Percentiles rank a stretch among this genome's conserved stretches.
Conservation (phyloP, 306 rosid genomes). For the Lathyrus sativus region DNA sequence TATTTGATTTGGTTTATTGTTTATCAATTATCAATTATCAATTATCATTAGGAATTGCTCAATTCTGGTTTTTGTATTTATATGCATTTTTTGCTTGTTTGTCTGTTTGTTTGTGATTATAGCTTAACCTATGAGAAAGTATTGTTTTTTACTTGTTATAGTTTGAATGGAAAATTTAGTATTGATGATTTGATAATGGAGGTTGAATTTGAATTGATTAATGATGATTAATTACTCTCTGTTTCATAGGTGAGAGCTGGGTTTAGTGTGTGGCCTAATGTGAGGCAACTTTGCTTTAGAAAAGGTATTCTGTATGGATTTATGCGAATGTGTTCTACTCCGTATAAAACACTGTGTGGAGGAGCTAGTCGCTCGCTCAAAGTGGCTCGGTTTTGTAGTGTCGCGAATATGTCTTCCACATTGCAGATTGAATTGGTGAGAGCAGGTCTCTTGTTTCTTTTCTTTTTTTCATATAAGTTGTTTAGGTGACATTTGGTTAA, state of each 20-base stretch:
- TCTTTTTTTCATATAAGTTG: background rate
- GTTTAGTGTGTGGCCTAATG: slow-evolving; percentile 69
- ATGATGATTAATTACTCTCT: slow-evolving; percentile 2
- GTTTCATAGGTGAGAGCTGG: slow-evolving; percentile 67
- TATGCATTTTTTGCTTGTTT: too few species aligned
- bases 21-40: background rate
- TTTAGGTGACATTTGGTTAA: slow-evolving; percentile 1
- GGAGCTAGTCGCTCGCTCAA: slow-evolving; percentile 88
- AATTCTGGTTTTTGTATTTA: slow-evolving; percentile 12
- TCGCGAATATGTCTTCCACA: slow-evolving; percentile 71
- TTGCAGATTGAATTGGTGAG: slow-evolving; percentile 97
- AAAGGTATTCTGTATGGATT: slow-evolving; percentile 77
- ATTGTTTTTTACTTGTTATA: background rate
- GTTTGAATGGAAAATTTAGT: slow-evolving; percentile 6
- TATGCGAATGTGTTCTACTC: slow-evolving; percentile 68
- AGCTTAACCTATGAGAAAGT: slow-evolving; percentile 7
- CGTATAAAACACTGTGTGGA: slow-evolving; percentile 81
- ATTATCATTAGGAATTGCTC: background rate
- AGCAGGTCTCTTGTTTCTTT: slow-evolving; percentile 32
- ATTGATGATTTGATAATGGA: slow-evolving; percentile 21
- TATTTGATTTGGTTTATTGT: slow-evolving; percentile 9
- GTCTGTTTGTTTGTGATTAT: slow-evolving; percentile 1
- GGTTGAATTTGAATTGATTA: slow-evolving; percentile 30
- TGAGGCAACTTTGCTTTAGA: slow-evolving; percentile 72
- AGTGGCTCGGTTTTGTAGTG: slow-evolving; percentile 84